Conservation (phyloP, 2,329 filamentous ascomycete genomes). For the Aspergillus unguis region DNA sequence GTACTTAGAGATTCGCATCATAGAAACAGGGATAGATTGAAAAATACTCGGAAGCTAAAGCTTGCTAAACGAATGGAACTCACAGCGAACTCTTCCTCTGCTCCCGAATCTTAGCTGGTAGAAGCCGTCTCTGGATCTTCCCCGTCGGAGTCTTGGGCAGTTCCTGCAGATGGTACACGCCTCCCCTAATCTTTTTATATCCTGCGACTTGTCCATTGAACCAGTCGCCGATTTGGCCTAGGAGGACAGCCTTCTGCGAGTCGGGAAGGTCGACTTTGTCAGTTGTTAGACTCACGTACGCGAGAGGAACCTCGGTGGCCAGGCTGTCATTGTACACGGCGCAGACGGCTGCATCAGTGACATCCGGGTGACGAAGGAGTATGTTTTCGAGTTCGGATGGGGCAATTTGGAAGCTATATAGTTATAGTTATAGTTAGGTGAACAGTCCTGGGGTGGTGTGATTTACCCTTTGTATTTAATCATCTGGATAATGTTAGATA, state of each 20-base stretch:
- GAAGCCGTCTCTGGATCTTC: background rate
- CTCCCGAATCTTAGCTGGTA: background rate
- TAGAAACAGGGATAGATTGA: too few relatives aligned
- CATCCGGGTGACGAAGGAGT: conserved; percentile 12
- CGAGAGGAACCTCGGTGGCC: conserved; percentile 22
- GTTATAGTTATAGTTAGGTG: too few relatives aligned
- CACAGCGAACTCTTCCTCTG: too few relatives aligned
- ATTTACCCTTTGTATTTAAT: conserved; percentile 22
- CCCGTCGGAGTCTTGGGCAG: background rate
- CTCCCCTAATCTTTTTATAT: conserved; percentile 22
- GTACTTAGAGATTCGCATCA: too few relatives aligned
- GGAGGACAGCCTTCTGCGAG: conserved; percentile 9
- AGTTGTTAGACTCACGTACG: conserved; percentile 16
- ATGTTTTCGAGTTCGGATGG: conserved; percentile 13
- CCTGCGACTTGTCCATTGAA: conserved; percentile 18
- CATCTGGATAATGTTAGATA: conserved; percentile 9
- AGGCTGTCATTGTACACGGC: conserved; percentile 21
- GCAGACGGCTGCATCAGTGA: conserved; percentile 21
- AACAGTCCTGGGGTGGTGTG: too few relatives aligned
- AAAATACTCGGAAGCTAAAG: too few relatives aligned
- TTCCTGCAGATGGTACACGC: conserved; percentile 3
- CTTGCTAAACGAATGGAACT: too few relatives aligned
- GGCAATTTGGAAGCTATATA: conserved; percentile 21
- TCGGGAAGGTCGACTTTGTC: background rate
- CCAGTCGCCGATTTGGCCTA: conserved; percentile 8